Conservation (phyloP, 805 yeast genomes). For the Saccharomycopsis synnaedendra region DNA sequence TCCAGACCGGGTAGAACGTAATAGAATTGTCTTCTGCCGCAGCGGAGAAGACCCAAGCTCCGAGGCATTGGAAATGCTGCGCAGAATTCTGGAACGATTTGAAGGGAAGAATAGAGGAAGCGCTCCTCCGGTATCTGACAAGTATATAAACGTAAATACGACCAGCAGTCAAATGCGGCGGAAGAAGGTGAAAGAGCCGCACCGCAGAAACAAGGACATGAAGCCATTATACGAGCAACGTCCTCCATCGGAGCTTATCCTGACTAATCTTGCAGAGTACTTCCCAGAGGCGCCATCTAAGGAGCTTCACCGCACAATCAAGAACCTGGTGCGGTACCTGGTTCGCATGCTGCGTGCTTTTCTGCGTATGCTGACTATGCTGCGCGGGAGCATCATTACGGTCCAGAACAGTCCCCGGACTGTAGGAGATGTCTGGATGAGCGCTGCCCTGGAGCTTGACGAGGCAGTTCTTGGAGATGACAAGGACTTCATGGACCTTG, state of each 20-base stretch:
- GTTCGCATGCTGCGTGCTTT: slow-evolving; percentile 37
- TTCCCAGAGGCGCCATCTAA: slow-evolving; percentile 75
- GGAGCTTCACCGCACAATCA: slow-evolving; percentile 65
- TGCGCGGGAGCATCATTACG: slow-evolving; percentile 6
- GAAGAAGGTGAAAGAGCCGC: neutral
- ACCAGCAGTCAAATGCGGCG: slow-evolving; percentile 8
- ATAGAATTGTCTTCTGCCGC: slow-evolving; percentile 57
- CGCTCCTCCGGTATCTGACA: neutral
- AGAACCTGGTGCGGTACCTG: slow-evolving; percentile 77
- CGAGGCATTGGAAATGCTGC: slow-evolving; percentile 46
- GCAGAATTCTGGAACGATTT: slow-evolving; percentile 21
- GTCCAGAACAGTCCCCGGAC: slow-evolving; percentile 23
- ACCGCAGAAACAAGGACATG: neutral
- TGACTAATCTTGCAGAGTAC: slow-evolving; percentile 79
- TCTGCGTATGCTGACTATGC: slow-evolving; percentile 14
- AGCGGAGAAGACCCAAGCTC: slow-evolving; percentile 51
- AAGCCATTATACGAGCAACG: slow-evolving; percentile 62
- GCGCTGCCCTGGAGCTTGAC: slow-evolving; percentile 29
- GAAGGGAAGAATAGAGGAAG: slow-evolving; percentile 1
- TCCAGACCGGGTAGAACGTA: slow-evolving; percentile 55
- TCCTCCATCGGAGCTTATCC: slow-evolving; percentile 87
- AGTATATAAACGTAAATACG: slow-evolving; percentile 13
- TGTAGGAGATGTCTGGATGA: slow-evolving; percentile 38
- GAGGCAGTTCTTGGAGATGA: slow-evolving; percentile 24
- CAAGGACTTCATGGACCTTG: slow-evolving; percentile 15